Evolutionary conservation across 2,329 filamentous ascomycete genomes (phyloP), one percentile per base, ranked within the genome.

Genomic region (Tolypocladium nubicola): DNA sequence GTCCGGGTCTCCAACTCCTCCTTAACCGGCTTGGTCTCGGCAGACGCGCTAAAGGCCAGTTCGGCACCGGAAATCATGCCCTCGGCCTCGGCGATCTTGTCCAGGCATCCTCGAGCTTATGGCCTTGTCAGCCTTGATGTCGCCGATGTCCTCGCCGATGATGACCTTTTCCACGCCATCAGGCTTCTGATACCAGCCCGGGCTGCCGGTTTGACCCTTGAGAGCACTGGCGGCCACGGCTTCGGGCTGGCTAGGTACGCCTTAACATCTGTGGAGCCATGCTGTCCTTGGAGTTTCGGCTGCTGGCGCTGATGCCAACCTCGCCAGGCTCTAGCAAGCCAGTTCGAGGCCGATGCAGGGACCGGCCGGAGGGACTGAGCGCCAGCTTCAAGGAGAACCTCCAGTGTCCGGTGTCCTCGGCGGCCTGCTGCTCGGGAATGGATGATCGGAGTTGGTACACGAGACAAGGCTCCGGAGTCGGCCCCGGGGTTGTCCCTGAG

Each of bases 211-310:
- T 60, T 80, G 80, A 14, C 89, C 89, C 19, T 77, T 66, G 0
- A 97, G 74, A 2, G 93, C 93, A 65, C 89, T 95, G 9, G 94
- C 92, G 4, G 93, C 93, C 0, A 97, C 93, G 2, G 96, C 86
- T 67, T 97, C 92, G 1, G 94, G 62, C 88, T 93, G 7, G 87
- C 88, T 1, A 97, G 84, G 69, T 96, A 97, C 0, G 90, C 90
- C 66, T 90, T 85, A 0, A 90, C 89, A 6, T 56, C 53, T 13
- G 56, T 56, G 1, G 64, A 60, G 26, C 92, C 89, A 97, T 95
- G 3, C 92, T 84, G 0, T 91, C 92, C 72, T 92, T 91, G 78
- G 92, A 97, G 71, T 96, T 96, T 13, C 92, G 80, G 76, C 97
- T 97, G 55, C 80, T 85, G 0, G 90, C 89, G 60, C 80, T 86